Conservation (phyloP, 306 rosid genomes). For the Canavalia ensiformis region DNA sequence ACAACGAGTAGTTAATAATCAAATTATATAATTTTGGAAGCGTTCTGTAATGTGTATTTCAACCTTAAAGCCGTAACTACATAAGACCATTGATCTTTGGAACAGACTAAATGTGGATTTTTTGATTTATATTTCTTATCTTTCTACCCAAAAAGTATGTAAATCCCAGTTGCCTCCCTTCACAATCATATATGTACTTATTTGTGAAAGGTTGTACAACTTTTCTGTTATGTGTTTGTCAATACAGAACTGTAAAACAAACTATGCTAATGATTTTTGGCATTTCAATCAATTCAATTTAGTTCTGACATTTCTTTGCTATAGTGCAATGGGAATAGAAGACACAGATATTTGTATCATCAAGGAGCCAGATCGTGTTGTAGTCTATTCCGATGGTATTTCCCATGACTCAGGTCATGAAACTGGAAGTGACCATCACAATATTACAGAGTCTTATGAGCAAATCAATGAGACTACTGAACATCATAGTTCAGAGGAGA, state of each 20-base stretch:
- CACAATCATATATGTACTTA: constrained; percentile 4
- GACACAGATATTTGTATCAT: constrained; percentile 86
- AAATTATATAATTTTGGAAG: neutral
- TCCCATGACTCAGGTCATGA: constrained; percentile 64
- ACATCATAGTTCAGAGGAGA: constrained; percentile 75
- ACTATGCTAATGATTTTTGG: constrained; percentile 22
- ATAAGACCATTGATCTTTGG: neutral
- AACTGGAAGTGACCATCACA: constrained; percentile 56
- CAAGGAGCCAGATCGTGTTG: constrained; percentile 83
- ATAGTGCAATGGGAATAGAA: constrained; percentile 79
- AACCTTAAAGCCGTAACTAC: neutral
- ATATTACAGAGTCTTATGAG: constrained; percentile 64
- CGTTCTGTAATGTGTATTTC: neutral
- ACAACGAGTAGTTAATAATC: neutral
- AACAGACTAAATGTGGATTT: neutral
- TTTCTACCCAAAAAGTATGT: neutral
- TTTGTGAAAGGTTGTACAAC: constrained; percentile 23
- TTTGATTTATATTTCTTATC: constrained; percentile 1
- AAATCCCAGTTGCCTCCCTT: neutral
- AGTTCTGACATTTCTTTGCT: constrained; percentile 46
- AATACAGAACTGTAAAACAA: constrained; percentile 4
- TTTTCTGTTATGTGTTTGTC: constrained; percentile 19
- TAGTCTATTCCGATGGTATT: constrained; percentile 69
- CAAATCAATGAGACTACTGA: constrained; percentile 70
- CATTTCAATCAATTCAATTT: constrained; percentile 32